These are phyloP conservation scores for Apostasia shenzhenica DNA, from an alignment of 106 monocot genomes.

Conservation along the genomic window DNA sequence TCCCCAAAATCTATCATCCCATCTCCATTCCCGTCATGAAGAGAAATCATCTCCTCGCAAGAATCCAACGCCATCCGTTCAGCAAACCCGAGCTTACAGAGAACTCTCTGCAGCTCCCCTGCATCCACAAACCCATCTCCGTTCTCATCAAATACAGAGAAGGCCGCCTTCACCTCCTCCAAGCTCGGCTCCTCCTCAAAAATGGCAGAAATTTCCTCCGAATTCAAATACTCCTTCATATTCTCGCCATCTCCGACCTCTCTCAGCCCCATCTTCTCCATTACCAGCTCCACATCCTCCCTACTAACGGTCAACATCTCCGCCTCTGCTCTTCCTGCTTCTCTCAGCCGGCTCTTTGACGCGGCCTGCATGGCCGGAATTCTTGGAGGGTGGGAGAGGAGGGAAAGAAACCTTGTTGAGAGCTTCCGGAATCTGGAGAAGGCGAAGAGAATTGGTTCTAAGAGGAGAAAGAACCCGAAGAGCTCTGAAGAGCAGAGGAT, in stretches of 20 bases:
- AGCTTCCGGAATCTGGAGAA: conserved; percentile 14
- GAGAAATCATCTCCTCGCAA: conserved; percentile 55
- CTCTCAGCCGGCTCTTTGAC: background rate
- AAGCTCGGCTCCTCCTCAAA: conserved; percentile 75
- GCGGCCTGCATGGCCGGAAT: too few species aligned
- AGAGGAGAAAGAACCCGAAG: background rate
- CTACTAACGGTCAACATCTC: conserved; percentile 8
- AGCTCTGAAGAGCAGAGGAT: background rate
- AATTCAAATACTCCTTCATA: conserved; percentile 15
- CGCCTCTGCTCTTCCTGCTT: conserved; percentile 1
- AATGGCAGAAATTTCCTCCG: conserved; percentile 27
- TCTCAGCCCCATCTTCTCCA: conserved; percentile 36
- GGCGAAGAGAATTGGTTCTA: conserved; percentile 18
- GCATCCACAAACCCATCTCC: conserved; percentile 65
- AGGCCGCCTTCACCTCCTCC: conserved; percentile 59
- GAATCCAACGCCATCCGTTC: conserved; percentile 12
- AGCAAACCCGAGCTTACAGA: conserved; percentile 41
- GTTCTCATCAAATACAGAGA: conserved; percentile 60
- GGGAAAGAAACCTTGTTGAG: conserved; percentile 7
- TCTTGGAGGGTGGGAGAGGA: background rate
- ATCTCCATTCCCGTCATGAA: conserved; percentile 30
- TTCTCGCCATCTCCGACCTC: background rate
- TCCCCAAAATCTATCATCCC: conserved; percentile 46
- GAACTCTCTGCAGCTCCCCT: conserved; percentile 46
- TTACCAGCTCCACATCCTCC: conserved; percentile 35